A percentile compares a stretch with the other conserved stretches of the same genome.
These are phyloP conservation scores for Amanita exitialis DNA, from an alignment of 768 basidiomycete species.

Conservation along the genomic window DNA sequence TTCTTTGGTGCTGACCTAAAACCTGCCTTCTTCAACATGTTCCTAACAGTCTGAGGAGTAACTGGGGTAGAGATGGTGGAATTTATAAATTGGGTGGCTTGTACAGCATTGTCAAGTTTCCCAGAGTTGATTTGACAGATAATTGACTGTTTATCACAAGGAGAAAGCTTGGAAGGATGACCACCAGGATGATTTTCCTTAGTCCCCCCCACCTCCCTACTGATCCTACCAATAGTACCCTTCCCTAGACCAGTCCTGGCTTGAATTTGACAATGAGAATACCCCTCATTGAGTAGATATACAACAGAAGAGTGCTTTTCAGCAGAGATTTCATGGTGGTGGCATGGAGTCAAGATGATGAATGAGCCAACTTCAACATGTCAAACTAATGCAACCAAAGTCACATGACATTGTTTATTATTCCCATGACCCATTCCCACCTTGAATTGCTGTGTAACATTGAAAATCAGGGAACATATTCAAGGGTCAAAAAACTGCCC, in stretches of 20 bases:
- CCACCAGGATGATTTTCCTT: neutral
- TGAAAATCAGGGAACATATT: neutral
- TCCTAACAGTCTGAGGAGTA: conserved; percentile 13
- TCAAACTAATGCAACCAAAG: neutral
- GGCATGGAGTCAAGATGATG: neutral
- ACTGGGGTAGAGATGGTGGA: conserved; percentile 10
- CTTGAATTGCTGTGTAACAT: neutral
- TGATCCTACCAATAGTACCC: too few species aligned
- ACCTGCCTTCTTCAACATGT: conserved; percentile 9
- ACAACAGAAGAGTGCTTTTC: neutral
- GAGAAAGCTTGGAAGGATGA: conserved; percentile 3
- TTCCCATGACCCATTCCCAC: neutral
- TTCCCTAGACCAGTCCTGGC: neutral
- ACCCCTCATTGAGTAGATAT: neutral
- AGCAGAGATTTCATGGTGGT: conserved; percentile 6
- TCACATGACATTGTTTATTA: neutral
- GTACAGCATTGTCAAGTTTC: too few species aligned
- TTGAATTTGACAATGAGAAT: conserved; percentile 2
- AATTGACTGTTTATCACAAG: conserved; percentile 11
- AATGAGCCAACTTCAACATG: neutral
- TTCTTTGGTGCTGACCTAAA: conserved; percentile 13
- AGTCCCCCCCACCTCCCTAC: neutral
- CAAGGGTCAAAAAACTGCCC: neutral
- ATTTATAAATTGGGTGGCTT: conserved; percentile 11
- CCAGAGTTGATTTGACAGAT: conserved; percentile 14